These are phyloP conservation scores for Ephemerocybe angulata DNA, from an alignment of 768 basidiomycete species.

Conservation along the genomic window DNA sequence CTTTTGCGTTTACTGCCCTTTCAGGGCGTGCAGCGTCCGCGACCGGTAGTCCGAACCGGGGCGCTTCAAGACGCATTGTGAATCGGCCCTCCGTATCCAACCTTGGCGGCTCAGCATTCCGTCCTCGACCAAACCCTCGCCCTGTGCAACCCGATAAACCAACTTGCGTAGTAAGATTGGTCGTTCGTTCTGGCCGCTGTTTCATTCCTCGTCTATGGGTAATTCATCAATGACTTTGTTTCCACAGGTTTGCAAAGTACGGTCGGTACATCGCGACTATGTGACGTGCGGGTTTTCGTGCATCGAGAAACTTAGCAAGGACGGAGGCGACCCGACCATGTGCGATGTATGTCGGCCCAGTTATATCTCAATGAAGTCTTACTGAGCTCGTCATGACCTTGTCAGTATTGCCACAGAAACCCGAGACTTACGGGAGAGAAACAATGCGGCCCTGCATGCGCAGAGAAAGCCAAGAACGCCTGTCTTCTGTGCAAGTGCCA, in stretches of 20 bases:
- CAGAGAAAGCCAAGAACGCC: slow-evolving; percentile 20
- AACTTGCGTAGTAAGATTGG: not conserved
- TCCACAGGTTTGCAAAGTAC: slow-evolving; percentile 8
- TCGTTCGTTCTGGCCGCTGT: not conserved
- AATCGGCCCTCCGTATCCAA: no score
- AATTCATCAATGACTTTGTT: not conserved
- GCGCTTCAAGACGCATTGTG: no score
- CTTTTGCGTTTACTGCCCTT: no score
- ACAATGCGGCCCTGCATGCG: slow-evolving; percentile 23
- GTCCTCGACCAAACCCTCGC: no score
- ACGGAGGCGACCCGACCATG: slow-evolving; percentile 19
- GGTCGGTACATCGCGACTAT: slow-evolving; percentile 13
- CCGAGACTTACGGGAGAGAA: slow-evolving; percentile 18
- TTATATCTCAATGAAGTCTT: not conserved
- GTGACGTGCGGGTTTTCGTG: slow-evolving; percentile 26
- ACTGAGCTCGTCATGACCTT: not conserved
- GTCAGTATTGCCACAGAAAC: slow-evolving; percentile 26
- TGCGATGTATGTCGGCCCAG: slow-evolving; percentile 20
- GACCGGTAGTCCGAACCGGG: no score
- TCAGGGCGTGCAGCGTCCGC: no score
- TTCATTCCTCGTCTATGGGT: no score
- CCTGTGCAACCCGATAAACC: no score
- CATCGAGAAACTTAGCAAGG: slow-evolving; percentile 19
- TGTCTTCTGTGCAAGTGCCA: slow-evolving; percentile 27
- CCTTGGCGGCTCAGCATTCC: no score